Percentiles rank a stretch among this genome's conserved stretches.
Evolutionary conservation across 495 filamentous ascomycete species (phyloP).

Genomic region (Trypethelium eluteriae): DNA sequence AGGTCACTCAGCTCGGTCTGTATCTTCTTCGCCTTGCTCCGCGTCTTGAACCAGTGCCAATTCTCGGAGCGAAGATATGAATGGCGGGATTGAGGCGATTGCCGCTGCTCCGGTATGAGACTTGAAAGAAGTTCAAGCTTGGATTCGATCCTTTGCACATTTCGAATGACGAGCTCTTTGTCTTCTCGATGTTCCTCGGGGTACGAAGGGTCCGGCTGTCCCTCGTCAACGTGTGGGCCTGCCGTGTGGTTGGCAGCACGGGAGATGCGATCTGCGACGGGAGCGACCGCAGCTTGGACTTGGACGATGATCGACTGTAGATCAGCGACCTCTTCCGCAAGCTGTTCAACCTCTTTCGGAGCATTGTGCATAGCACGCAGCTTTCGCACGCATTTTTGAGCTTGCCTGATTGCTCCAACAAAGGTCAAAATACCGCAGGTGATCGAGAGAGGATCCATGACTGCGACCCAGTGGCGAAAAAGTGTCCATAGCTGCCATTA

Average conservation of each 20-base stretch:
- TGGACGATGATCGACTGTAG: conserved; percentile 11
- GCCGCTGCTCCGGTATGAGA: conserved; percentile 3
- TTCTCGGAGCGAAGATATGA: neutral
- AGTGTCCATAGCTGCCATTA: neutral
- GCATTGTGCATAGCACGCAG: conserved; percentile 7
- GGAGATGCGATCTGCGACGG: conserved; percentile 1
- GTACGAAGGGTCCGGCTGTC: neutral
- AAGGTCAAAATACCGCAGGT: conserved; percentile 4
- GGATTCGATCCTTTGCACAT: conserved; percentile 8
- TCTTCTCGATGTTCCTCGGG: neutral
- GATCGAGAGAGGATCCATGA: conserved; percentile 3
- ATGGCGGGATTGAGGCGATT: neutral
- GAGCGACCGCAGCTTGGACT: conserved; percentile 10
- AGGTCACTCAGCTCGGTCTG: conserved; percentile 5
- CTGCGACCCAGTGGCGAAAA: neutral
- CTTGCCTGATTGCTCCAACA: conserved; percentile 7
- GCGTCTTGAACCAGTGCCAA: conserved; percentile 8
- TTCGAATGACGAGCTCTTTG: conserved; percentile 9
- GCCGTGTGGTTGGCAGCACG: neutral
- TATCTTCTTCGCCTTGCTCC: conserved; percentile 7
- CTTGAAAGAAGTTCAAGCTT: neutral
- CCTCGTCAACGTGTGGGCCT: neutral
- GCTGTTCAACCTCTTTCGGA: neutral
- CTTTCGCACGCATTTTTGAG: neutral
- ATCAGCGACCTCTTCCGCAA: conserved; percentile 6